Conservation (phyloP, 495 filamentous ascomycete genomes). For the Mytilinidion resinicola region DNA sequence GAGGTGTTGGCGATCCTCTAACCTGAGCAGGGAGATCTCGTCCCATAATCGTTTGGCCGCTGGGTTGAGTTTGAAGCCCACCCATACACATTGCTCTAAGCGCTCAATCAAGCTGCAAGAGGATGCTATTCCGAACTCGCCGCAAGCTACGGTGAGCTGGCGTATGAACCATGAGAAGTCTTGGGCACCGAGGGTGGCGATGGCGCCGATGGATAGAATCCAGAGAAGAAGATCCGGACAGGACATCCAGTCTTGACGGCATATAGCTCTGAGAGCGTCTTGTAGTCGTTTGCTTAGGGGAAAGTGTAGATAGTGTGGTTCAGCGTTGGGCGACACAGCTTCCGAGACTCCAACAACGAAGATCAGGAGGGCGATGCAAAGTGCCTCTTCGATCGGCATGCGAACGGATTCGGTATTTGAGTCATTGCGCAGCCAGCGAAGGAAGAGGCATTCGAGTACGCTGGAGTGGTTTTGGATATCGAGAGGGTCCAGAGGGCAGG, state of each 20-base stretch:
- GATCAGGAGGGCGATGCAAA: slow-evolving; percentile 26
- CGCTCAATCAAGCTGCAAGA: slow-evolving; percentile 9
- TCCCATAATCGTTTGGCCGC: slow-evolving; percentile 21
- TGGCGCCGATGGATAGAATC: slow-evolving; percentile 27
- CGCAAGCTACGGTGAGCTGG: slow-evolving; percentile 18
- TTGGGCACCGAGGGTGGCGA: slow-evolving; percentile 20
- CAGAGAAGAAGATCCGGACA: slow-evolving; percentile 26
- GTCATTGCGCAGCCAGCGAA: slow-evolving; percentile 18
- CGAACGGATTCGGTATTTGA: neutral
- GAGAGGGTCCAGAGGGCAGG: slow-evolving; percentile 25
- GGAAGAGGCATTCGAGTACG: slow-evolving; percentile 20
- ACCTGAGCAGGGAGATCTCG: slow-evolving; percentile 22
- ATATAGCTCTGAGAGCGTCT: slow-evolving; percentile 21
- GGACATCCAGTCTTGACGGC: slow-evolving; percentile 15
- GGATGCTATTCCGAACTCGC: slow-evolving; percentile 16
- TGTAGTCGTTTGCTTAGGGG: slow-evolving; percentile 23
- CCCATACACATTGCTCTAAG: slow-evolving; percentile 27
- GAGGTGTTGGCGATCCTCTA: slow-evolving; percentile 18
- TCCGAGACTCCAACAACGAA: slow-evolving; percentile 24
- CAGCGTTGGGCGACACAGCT: slow-evolving; percentile 3
- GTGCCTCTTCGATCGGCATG: slow-evolving; percentile 23
- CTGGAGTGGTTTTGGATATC: slow-evolving; percentile 27
- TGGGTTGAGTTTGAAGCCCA: slow-evolving; percentile 23
- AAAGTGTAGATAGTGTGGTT: slow-evolving; percentile 14
- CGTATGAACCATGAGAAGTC: slow-evolving; percentile 22